Conservation (phyloP, 2,329 filamentous ascomycete genomes). For the Zarea fungicola region DNA sequence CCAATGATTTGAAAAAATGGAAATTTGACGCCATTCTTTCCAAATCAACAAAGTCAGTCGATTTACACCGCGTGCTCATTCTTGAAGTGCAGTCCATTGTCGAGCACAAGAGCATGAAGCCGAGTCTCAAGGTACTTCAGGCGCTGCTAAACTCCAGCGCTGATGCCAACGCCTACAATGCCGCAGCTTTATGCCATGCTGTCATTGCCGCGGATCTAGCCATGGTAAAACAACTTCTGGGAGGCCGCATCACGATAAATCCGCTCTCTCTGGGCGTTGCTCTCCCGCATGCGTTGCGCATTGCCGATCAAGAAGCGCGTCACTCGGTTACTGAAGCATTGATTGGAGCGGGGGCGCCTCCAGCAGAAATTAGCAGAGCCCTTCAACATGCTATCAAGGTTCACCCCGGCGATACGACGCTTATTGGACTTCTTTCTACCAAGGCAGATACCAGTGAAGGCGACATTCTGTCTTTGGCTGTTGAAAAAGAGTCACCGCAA, state of each 20-base stretch:
- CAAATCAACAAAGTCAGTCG: slow-evolving; percentile 36
- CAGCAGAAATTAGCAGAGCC: slow-evolving; percentile 45
- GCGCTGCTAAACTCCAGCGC: slow-evolving; percentile 46
- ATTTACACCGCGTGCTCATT: slow-evolving; percentile 41
- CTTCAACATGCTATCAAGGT: slow-evolving; percentile 45
- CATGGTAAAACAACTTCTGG: slow-evolving; percentile 46
- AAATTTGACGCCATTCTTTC: slow-evolving; percentile 46
- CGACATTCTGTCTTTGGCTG: slow-evolving; percentile 40
- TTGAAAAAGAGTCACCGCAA: slow-evolving; percentile 41
- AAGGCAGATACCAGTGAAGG: slow-evolving; percentile 47
- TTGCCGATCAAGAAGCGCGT: slow-evolving; percentile 46
- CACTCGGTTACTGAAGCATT: slow-evolving; percentile 46
- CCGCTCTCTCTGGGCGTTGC: slow-evolving; percentile 42
- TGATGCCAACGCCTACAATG: slow-evolving; percentile 49
- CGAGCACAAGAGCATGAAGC: slow-evolving; percentile 30
- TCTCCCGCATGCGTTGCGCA: slow-evolving; percentile 48
- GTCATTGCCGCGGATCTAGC: slow-evolving; percentile 40
- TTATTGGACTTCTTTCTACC: slow-evolving; percentile 40
- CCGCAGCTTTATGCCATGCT: slow-evolving; percentile 45
- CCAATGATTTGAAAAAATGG: slow-evolving; percentile 40
- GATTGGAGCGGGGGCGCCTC: slow-evolving; percentile 43
- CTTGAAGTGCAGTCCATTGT: slow-evolving; percentile 46
- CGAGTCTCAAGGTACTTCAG: slow-evolving; percentile 39
- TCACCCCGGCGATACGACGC: slow-evolving; percentile 42
- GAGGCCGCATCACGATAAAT: slow-evolving; percentile 29